Percentiles rank a stretch among this genome's conserved stretches.
Conservation (phyloP, 164 flowering plant species). For the Euptelea pleiosperma region DNA sequence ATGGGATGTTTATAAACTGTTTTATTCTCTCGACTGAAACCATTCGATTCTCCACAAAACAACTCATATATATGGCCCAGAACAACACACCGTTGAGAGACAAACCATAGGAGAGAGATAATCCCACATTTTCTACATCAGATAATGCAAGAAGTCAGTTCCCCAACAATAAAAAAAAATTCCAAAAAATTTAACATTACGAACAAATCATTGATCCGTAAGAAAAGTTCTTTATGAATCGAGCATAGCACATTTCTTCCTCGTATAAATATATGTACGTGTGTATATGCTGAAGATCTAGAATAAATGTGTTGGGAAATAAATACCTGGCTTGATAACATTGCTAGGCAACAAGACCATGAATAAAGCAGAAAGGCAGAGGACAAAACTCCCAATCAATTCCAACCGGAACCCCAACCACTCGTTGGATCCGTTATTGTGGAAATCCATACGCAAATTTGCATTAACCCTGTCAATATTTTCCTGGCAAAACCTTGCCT, state of each 20-base stretch:
- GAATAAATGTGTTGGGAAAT: not conserved
- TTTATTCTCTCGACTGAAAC: constrained; percentile 88
- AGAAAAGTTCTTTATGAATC: too few relatives aligned
- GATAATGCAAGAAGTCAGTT: not conserved
- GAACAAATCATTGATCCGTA: too few relatives aligned
- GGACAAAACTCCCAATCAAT: constrained; percentile 61
- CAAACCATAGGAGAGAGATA: constrained; percentile 81
- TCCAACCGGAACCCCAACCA: constrained; percentile 91
- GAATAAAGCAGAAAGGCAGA: constrained; percentile 71
- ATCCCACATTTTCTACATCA: constrained; percentile 62
- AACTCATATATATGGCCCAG: constrained; percentile 65
- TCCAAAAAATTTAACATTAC: too few relatives aligned
- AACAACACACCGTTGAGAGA: constrained; percentile 68
- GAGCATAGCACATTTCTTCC: too few relatives aligned
- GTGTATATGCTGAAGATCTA: too few relatives aligned
- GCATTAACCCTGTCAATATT: constrained; percentile 64
- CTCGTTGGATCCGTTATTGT: constrained; percentile 82
- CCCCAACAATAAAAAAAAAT: not conserved
- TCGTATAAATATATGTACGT: too few relatives aligned
- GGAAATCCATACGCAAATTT: constrained; percentile 88
- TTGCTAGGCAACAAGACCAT: constrained; percentile 75
- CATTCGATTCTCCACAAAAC: constrained; percentile 78
- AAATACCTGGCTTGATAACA: constrained; percentile 65
- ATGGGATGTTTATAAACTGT: constrained; percentile 64
- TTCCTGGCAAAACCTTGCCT: constrained; percentile 49